Evolutionary conservation across 2,329 filamentous ascomycete species (phyloP).

Genomic region (Neoascochyta sp.): DNA sequence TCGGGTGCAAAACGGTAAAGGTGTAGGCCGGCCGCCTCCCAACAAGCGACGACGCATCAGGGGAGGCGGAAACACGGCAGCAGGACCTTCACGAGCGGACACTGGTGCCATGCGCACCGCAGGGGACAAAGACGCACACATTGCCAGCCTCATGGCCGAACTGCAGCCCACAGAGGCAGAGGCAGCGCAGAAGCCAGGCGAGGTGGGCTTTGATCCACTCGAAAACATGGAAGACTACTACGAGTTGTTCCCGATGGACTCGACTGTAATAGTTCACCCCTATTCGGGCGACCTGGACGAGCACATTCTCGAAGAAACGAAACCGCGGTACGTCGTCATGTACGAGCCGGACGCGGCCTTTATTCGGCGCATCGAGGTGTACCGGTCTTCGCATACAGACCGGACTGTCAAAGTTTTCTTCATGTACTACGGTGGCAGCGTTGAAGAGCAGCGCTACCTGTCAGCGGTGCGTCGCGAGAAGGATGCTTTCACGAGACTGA

Average conservation of each 20-base stretch:
- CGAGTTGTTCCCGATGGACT: slow-evolving; percentile 84
- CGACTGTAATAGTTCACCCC: slow-evolving; percentile 83
- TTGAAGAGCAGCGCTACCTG: slow-evolving; percentile 92
- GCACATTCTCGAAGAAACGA: slow-evolving; percentile 89
- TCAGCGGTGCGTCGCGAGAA: slow-evolving; percentile 90
- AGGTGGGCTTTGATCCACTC: slow-evolving; percentile 72
- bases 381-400: slow-evolving; percentile 88
- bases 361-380: slow-evolving; percentile 90
- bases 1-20: slow-evolving; percentile 43
- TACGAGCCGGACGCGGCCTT: slow-evolving; percentile 95
- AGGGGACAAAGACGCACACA: slow-evolving; percentile 78
- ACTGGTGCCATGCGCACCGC: slow-evolving; percentile 71
- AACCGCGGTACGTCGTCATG: slow-evolving; percentile 95
- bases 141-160: slow-evolving; percentile 76
- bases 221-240: slow-evolving; percentile 92
- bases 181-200: slow-evolving; percentile 65
- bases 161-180: slow-evolving; percentile 78
- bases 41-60: slow-evolving; percentile 85
- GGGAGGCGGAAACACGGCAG: slow-evolving; percentile 65
- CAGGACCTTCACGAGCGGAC: slow-evolving; percentile 60
- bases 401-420: slow-evolving; percentile 91
- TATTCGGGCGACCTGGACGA: slow-evolving; percentile 97
- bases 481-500: slow-evolving; percentile 89
- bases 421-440: slow-evolving; percentile 90
- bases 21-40: slow-evolving; percentile 62